Evolutionary conservation across 306 rosid genomes (phyloP).

Genomic region (Pueraria montana): DNA sequence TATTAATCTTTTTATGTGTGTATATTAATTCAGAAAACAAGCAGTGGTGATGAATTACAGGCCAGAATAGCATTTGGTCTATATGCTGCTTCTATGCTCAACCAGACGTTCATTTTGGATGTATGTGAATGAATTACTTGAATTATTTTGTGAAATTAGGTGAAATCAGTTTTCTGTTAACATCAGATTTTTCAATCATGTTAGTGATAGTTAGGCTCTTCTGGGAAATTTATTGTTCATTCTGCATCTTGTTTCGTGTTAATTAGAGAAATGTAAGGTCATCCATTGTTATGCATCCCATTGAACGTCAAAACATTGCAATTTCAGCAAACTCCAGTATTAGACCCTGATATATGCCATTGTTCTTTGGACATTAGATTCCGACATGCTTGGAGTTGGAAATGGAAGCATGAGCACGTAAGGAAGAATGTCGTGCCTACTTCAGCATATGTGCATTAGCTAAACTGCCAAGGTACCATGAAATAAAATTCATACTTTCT

Average conservation of each 20-base stretch:
- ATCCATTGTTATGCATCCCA: background rate
- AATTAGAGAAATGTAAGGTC: background rate
- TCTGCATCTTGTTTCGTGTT: slow-evolving; percentile 11
- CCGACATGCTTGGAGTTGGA: slow-evolving; percentile 72
- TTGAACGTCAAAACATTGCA: background rate
- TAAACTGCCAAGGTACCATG: slow-evolving; percentile 49
- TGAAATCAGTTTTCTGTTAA: background rate
- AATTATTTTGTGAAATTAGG: slow-evolving; percentile 5
- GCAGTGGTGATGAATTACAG: background rate
- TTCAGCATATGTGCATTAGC: slow-evolving; percentile 69
- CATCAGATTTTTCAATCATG: background rate
- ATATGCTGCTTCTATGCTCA: slow-evolving; percentile 6
- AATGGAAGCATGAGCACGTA: slow-evolving; percentile 68
- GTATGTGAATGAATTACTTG: background rate
- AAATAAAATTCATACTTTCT: background rate
- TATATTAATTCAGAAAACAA: background rate
- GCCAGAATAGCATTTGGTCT: slow-evolving; percentile 9
- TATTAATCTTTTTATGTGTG: background rate
- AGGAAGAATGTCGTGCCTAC: slow-evolving; percentile 64
- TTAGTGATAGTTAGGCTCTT: slow-evolving; percentile 6
- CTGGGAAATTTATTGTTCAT: background rate
- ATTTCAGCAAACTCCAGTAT: too few relatives aligned
- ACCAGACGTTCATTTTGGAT: background rate
- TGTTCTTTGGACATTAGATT: slow-evolving; percentile 53
- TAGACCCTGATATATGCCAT: background rate